Evolutionary conservation across 192 early-diverging fungal genomes (phyloP).

Genomic region (Gaertneriomyces sp.): DNA sequence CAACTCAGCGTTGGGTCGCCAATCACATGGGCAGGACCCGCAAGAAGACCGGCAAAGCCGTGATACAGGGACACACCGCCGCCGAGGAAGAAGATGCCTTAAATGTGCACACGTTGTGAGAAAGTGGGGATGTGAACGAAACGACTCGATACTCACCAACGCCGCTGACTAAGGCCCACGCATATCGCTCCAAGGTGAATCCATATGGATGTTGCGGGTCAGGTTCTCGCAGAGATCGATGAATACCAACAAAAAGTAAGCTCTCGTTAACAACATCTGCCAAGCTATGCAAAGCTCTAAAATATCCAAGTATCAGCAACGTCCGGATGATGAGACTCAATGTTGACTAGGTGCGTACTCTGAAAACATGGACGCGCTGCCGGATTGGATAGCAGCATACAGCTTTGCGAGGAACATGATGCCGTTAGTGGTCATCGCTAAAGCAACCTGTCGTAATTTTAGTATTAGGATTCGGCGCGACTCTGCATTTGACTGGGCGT

Average conservation of each 20-base stretch:
- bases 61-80: constrained; percentile 56
- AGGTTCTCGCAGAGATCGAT: constrained; percentile 41
- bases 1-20: constrained; percentile 42
- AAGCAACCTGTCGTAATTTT: neutral
- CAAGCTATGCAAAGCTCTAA: constrained; percentile 45
- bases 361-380: constrained; percentile 59
- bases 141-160: constrained; percentile 23
- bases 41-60: constrained; percentile 47
- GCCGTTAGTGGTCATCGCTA: constrained; percentile 32
- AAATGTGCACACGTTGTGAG: neutral
- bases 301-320: constrained; percentile 14
- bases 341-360: constrained; percentile 31
- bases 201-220: constrained; percentile 56
- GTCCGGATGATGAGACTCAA: neutral
- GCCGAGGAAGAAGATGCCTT: constrained; percentile 53
- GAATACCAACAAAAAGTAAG: constrained; percentile 37
- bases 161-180: constrained; percentile 55
- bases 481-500: neutral
- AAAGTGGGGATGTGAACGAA: neutral
- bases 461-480: neutral
- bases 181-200: constrained; percentile 51
- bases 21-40: constrained; percentile 27
- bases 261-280: constrained; percentile 39
- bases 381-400: constrained; percentile 46
- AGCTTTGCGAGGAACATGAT: constrained; percentile 49